phyloP scores from a whole-genome alignment of 495 filamentous ascomycete genomes.

The Pyronema omphalodes region DNA sequence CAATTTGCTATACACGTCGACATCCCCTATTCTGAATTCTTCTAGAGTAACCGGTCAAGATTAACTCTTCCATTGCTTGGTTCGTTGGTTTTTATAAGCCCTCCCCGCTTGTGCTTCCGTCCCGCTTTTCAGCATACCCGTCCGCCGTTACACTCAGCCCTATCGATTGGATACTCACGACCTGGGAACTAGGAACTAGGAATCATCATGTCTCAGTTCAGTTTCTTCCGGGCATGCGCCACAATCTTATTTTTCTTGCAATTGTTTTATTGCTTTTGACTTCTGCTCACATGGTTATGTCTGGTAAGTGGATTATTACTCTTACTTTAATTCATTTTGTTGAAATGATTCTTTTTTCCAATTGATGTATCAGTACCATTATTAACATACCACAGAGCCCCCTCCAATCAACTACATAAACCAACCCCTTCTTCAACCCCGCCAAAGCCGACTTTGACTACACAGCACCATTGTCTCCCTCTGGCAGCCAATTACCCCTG shows the following conservation, averaged over 20 bases:
- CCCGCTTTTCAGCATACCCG: not conserved
- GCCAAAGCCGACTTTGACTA: slow-evolving; percentile 33
- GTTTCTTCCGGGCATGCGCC: not conserved
- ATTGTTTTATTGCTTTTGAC: not conserved
- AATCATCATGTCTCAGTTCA: slow-evolving; percentile 2
- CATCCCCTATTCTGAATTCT: not conserved
- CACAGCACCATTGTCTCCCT: slow-evolving; percentile 31
- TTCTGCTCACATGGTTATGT: slow-evolving; percentile 23
- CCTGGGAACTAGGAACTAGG: not conserved
- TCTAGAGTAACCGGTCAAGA: not conserved
- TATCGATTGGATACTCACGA: not conserved
- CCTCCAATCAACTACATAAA: slow-evolving; percentile 23
- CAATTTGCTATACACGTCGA: too few relatives aligned
- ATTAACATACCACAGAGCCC: slow-evolving; percentile 4
- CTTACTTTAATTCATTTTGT: not conserved
- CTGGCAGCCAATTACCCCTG: slow-evolving; percentile 36
- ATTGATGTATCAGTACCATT: too few relatives aligned
- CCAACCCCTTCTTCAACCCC: slow-evolving; percentile 15
- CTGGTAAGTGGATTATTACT: not conserved
- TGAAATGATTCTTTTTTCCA: not conserved
- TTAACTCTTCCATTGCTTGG: not conserved
- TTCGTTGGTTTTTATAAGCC: slow-evolving; percentile 1
- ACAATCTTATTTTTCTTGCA: not conserved
- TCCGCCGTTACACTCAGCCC: slow-evolving; percentile 1
- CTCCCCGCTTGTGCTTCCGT: slow-evolving; percentile 1